Base-by-base conservation (phyloP, 768 basidiomycete genomes). In the Hygrophorus russula region DNA sequence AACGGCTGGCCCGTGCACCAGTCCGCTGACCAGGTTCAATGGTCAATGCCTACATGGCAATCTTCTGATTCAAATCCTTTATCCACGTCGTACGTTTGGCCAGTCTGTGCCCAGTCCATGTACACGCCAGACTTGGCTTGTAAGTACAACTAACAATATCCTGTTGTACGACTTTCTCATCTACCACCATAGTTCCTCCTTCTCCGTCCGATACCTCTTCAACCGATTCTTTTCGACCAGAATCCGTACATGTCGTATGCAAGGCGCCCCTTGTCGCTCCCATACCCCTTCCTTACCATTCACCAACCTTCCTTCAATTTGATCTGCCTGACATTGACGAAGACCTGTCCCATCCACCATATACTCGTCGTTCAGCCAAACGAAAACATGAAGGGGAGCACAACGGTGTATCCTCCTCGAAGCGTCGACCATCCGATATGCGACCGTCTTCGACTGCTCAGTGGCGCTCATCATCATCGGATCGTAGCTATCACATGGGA, bases 181-280 rank as follows among this genome's bases (percentile, higher is more conserved):
- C 42, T 41, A 28, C 41, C 30, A 32, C 36, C 41, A 19, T 49
- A 70, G 69, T 63, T 41, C 60, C 67, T 5, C 59, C 72, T 0
- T 71, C 73, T 3, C 73, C 70, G 14, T 67, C 69, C 13, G 64
- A 61, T 47, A 58, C 61, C n/a, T 55, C 54, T 28, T 27, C 36
- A 11, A 41, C 48, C 17, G 46, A 42, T 12, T 43, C 45, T 13
- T 31, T 39, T 12, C 53, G 53, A 34, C 56, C 58, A 35, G 61
- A 51, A 35, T 57, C 61, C 8, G 49, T 71, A 35, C 68, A 74
- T 47, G 70, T 78, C 59, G 66, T 80, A 15, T 80, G 77, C 63
- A 71, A 78, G 48, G 75, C 77, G 2, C 80, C 80, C n/a, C 66
- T 82, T 44, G 61, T 81, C 48, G 80, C 78, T 0, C 80, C 81